Percentiles rank a stretch among this genome's conserved stretches.
These are phyloP conservation scores for Geranium incanum DNA, from an alignment of 441 rosid genomes.

Conservation along the genomic window DNA sequence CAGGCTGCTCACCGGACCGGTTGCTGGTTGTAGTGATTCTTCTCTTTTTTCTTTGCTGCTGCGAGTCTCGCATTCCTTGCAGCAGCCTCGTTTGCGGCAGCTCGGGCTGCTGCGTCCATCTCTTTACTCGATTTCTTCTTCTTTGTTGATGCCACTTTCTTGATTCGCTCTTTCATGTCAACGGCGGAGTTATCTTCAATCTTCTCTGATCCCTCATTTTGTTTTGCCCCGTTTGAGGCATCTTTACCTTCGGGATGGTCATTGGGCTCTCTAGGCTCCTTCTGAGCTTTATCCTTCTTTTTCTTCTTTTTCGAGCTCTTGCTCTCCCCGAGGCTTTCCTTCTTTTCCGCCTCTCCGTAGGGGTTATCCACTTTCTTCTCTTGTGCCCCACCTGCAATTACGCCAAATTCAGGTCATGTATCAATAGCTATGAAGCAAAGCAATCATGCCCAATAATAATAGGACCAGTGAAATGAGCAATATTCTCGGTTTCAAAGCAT, in stretches of 20 bases:
- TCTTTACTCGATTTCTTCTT: slow-evolving; percentile 75
- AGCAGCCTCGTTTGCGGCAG: slow-evolving; percentile 69
- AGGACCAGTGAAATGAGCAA: neutral
- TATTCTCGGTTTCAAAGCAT: neutral
- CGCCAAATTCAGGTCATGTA: neutral
- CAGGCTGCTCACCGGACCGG: slow-evolving; percentile 41
- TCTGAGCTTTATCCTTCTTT: slow-evolving; percentile 42
- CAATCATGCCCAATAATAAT: neutral
- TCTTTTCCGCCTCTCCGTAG: slow-evolving; percentile 39
- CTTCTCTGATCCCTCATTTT: slow-evolving; percentile 23
- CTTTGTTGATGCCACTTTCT: slow-evolving; percentile 46
- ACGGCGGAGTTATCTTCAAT: slow-evolving; percentile 36
- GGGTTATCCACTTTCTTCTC: slow-evolving; percentile 31
- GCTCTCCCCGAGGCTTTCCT: slow-evolving; percentile 41
- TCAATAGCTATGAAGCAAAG: neutral
- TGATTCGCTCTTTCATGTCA: slow-evolving; percentile 60
- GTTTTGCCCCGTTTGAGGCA: slow-evolving; percentile 18
- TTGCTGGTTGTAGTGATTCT: slow-evolving; percentile 78
- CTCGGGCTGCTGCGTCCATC: slow-evolving; percentile 56
- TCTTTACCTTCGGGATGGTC: slow-evolving; percentile 29
- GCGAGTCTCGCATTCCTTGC: slow-evolving; percentile 63
- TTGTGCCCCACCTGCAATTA: slow-evolving; percentile 29
- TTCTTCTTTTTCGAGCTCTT: slow-evolving; percentile 25
- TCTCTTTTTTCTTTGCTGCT: slow-evolving; percentile 81
- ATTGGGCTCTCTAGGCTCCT: slow-evolving; percentile 45